A percentile compares a stretch with the other conserved stretches of the same genome.
Evolutionary conservation across 1,284 basidiomycete species (phyloP).

Genomic region (Leccinum pallidistipes): DNA sequence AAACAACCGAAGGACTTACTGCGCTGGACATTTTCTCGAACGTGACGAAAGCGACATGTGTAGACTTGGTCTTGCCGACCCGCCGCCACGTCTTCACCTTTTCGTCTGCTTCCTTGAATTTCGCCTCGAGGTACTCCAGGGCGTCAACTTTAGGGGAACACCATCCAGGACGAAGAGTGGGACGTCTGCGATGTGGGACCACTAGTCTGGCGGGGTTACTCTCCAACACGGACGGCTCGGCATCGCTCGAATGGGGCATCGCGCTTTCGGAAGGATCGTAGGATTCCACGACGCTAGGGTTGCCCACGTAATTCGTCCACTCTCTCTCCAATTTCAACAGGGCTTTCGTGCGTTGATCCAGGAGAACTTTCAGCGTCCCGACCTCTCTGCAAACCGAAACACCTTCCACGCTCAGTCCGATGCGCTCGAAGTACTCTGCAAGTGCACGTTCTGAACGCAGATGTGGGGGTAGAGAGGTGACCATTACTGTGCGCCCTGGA

Average conservation of each 20-base stretch:
- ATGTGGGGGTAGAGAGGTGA: slow-evolving; percentile 80
- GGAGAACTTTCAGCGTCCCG: slow-evolving; percentile 65
- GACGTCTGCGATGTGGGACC: slow-evolving; percentile 70
- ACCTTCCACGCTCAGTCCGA: slow-evolving; percentile 81
- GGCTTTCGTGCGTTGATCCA: slow-evolving; percentile 79
- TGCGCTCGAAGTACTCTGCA: slow-evolving; percentile 92
- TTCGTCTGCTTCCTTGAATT: slow-evolving; percentile 80
- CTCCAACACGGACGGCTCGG: slow-evolving; percentile 52
- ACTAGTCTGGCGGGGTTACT: slow-evolving; percentile 56
- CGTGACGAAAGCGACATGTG: slow-evolving; percentile 91
- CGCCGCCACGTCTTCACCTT: slow-evolving; percentile 67
- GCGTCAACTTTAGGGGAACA: slow-evolving; percentile 78
- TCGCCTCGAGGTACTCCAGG: slow-evolving; percentile 78
- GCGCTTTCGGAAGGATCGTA: slow-evolving; percentile 67
- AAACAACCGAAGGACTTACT: slow-evolving; percentile 42
- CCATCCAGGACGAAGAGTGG: slow-evolving; percentile 68
- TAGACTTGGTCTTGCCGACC: slow-evolving; percentile 73
- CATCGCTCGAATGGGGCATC: slow-evolving; percentile 39
- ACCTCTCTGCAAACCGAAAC: slow-evolving; percentile 90
- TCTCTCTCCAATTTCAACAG: slow-evolving; percentile 77
- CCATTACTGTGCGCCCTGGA: slow-evolving; percentile 89
- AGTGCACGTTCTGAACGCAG: slow-evolving; percentile 83
- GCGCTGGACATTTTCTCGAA: slow-evolving; percentile 94
- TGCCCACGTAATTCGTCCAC: slow-evolving; percentile 92
- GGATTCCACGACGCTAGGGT: slow-evolving; percentile 79